A percentile compares a stretch with the other conserved stretches of the same genome.
These are phyloP conservation scores for Penicillium canariense DNA, from an alignment of 495 filamentous ascomycete species.

Conservation along the genomic window DNA sequence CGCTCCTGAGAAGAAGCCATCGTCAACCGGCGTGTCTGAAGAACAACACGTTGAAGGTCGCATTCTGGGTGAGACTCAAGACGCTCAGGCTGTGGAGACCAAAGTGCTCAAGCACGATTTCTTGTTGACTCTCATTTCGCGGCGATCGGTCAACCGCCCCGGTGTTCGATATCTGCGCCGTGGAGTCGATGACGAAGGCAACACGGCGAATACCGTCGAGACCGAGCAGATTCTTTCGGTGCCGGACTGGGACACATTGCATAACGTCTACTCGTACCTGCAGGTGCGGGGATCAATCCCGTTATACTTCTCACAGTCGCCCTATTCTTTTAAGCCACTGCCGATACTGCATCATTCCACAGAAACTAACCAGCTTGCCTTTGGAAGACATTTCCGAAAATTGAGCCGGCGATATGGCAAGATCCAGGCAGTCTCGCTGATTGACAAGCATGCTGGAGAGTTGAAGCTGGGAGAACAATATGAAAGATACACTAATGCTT, in stretches of 20 bases:
- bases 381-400: constrained; percentile 72
- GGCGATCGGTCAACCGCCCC: constrained; percentile 77
- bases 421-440: constrained; percentile 75
- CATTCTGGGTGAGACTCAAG: constrained; percentile 35
- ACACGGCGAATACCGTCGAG: constrained; percentile 88
- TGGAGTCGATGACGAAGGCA: constrained; percentile 82
- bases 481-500: constrained; percentile 56
- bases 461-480: constrained; percentile 73
- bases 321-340: constrained; percentile 87
- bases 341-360: constrained; percentile 75
- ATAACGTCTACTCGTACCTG: constrained; percentile 74
- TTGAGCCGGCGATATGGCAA: constrained; percentile 66
- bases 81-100: constrained; percentile 23
- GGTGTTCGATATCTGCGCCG: constrained; percentile 90
- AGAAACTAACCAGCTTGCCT: constrained; percentile 72
- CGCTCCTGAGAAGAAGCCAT: constrained; percentile 20
- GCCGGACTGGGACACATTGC: constrained; percentile 56
- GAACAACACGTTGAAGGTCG: constrained; percentile 28
- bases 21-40: constrained; percentile 10
- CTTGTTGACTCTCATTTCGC: constrained; percentile 81
- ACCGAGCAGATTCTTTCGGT: constrained; percentile 87
- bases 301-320: constrained; percentile 87
- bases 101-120: constrained; percentile 47
- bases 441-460: constrained; percentile 84
- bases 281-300: constrained; percentile 88